Evolutionary conservation across 768 basidiomycete species (phyloP).

Genomic region (Nevesoporus exiguus): DNA sequence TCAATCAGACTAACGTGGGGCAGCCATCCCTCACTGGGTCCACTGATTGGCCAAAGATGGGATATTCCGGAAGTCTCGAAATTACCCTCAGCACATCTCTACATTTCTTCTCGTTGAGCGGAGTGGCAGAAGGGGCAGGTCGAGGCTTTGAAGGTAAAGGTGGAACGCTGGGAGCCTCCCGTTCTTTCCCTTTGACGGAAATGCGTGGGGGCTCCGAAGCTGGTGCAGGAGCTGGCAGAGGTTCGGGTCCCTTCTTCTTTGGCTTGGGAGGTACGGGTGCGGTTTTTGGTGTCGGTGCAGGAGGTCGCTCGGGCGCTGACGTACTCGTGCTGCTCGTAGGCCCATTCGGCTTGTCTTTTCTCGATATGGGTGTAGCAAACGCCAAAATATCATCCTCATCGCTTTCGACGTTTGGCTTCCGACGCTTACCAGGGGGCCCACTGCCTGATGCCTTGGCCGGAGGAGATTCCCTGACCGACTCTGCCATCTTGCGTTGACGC

Average conservation of each 20-base stretch:
- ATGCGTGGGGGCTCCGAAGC: slow-evolving; percentile 31
- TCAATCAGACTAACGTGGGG: slow-evolving; percentile 67
- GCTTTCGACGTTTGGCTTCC: slow-evolving; percentile 45
- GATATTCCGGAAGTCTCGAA: slow-evolving; percentile 59
- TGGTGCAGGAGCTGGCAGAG: slow-evolving; percentile 17
- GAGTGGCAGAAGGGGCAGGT: slow-evolving; percentile 37
- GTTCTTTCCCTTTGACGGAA: slow-evolving; percentile 74
- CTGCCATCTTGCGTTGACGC: slow-evolving; percentile 43
- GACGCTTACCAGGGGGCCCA: slow-evolving; percentile 51
- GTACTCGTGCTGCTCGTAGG: slow-evolving; percentile 40
- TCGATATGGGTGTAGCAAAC: slow-evolving; percentile 54
- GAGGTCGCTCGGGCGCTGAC: slow-evolving; percentile 36
- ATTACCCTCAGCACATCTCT: slow-evolving; percentile 64
- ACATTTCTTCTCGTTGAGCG: slow-evolving; percentile 82
- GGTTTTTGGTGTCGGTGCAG: slow-evolving; percentile 24
- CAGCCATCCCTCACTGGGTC: slow-evolving; percentile 81
- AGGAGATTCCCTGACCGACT: slow-evolving; percentile 37
- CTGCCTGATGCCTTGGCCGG: slow-evolving; percentile 37
- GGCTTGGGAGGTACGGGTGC: slow-evolving; percentile 31
- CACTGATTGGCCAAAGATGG: slow-evolving; percentile 78
- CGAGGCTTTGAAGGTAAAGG: slow-evolving; percentile 40
- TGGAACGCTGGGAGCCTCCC: slow-evolving; percentile 41
- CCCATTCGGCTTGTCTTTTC: slow-evolving; percentile 43
- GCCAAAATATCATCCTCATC: slow-evolving; percentile 62
- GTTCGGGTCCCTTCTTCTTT: slow-evolving; percentile 43